Conservation (phyloP, 306 rosid species). For the Delonix regia region DNA sequence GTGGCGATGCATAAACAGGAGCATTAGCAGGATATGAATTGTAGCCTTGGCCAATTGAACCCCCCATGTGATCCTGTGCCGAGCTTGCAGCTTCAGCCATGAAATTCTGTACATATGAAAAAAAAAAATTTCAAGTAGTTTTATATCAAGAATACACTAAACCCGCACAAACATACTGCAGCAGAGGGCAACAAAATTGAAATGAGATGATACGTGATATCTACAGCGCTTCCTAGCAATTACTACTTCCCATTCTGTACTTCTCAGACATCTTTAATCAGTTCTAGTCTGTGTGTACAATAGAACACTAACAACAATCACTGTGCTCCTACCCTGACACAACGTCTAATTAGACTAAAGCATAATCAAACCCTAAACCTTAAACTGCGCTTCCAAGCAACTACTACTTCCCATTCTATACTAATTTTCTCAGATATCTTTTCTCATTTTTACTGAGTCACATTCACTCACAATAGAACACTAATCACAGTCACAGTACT, state of each 20-base stretch:
- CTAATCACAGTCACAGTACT: too few species aligned
- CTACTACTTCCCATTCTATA: background rate
- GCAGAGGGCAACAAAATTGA: background rate
- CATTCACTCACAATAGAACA: background rate
- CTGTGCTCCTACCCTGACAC: too few species aligned
- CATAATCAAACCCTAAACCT: too few species aligned
- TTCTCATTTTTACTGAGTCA: background rate
- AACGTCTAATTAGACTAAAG: too few species aligned
- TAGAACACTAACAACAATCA: too few species aligned
- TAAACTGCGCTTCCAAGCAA: background rate
- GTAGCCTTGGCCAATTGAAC: constrained; percentile 50
- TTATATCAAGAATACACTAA: background rate
- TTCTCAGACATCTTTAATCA: too few species aligned
- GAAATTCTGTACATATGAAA: constrained; percentile 50
- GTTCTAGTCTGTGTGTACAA: too few species aligned
- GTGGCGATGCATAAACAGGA: constrained; percentile 56
- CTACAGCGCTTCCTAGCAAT: background rate
- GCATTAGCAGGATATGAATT: constrained; percentile 53
- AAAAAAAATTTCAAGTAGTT: background rate
- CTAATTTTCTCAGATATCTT: background rate
- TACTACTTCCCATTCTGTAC: background rate
- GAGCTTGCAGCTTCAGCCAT: constrained; percentile 69
- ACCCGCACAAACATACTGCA: background rate
- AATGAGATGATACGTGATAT: background rate
- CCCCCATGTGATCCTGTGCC: constrained; percentile 50